Evolutionary conservation across 2,329 filamentous ascomycete genomes (phyloP).

Genomic region (Aspergillus awamori): DNA sequence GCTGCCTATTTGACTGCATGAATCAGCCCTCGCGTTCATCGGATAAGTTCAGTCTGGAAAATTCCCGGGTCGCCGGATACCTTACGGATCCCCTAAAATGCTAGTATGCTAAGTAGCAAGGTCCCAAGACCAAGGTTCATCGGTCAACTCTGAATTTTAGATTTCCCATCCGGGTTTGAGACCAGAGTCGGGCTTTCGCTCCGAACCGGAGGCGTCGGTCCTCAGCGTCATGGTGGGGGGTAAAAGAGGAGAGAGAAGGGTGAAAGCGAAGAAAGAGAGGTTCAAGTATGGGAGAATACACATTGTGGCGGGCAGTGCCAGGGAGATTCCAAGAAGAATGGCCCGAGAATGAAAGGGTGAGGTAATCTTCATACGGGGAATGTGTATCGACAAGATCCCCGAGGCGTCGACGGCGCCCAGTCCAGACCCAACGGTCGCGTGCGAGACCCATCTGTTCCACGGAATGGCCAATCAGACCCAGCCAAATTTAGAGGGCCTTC

Average conservation of each 20-base stretch:
- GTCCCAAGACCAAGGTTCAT: not conserved
- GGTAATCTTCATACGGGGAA: slow-evolving; percentile 1
- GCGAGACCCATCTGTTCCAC: slow-evolving; percentile 8
- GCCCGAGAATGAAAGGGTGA: no score
- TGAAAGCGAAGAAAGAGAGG: not conserved
- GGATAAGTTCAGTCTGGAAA: slow-evolving; percentile 1
- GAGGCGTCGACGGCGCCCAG: slow-evolving; percentile 11
- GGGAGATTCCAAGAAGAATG: not conserved
- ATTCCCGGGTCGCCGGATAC: not conserved
- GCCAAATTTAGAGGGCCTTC: not conserved
- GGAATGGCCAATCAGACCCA: slow-evolving; percentile 9
- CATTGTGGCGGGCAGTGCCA: not conserved
- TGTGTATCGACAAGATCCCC: not conserved
- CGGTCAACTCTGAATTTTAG: not conserved
- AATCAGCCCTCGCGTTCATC: not conserved
- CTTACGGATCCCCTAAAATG: not conserved
- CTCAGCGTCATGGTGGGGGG: not conserved
- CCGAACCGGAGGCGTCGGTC: not conserved
- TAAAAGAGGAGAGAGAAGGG: not conserved
- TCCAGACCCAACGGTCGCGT: slow-evolving; percentile 15
- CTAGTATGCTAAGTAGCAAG: not conserved
- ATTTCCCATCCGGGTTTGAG: not conserved
- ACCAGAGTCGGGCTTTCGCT: not conserved
- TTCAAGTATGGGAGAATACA: not conserved
- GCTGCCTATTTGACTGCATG: slow-evolving; percentile 6